phyloP scores from a whole-genome alignment of 768 basidiomycete species.

The Kwoniella shandongensis region DNA sequence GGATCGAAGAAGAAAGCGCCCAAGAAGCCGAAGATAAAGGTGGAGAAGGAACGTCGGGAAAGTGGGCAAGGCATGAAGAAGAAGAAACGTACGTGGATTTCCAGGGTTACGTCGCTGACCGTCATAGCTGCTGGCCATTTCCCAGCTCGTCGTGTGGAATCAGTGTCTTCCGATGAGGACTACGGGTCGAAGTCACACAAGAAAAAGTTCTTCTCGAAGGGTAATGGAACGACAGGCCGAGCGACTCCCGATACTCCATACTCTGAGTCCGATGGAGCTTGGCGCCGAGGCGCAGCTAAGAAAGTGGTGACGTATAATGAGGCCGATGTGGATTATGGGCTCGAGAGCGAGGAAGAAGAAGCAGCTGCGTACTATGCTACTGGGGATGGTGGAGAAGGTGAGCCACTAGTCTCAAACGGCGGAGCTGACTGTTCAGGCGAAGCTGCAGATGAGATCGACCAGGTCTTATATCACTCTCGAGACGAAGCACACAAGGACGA shows the following conservation, averaged over 20 bases:
- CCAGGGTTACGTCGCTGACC: neutral
- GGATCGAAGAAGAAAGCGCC: slow-evolving; percentile 27
- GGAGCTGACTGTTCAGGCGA: slow-evolving; percentile 40
- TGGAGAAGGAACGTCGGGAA: slow-evolving; percentile 9
- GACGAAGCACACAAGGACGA: slow-evolving; percentile 71
- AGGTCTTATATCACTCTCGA: slow-evolving; percentile 79
- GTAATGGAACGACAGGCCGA: slow-evolving; percentile 6
- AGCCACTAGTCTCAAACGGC: slow-evolving; percentile 12
- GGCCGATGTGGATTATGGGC: slow-evolving; percentile 47
- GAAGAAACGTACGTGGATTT: slow-evolving; percentile 22
- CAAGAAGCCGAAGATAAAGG: slow-evolving; percentile 9
- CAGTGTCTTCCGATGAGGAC: slow-evolving; percentile 46
- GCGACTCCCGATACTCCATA: slow-evolving; percentile 31
- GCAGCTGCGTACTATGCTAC: slow-evolving; percentile 25
- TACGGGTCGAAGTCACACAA: slow-evolving; percentile 49
- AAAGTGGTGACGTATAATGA: slow-evolving; percentile 48
- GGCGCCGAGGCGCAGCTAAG: slow-evolving; percentile 43
- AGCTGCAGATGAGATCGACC: slow-evolving; percentile 65
- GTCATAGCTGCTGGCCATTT: slow-evolving; percentile 31
- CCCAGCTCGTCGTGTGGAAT: slow-evolving; percentile 29
- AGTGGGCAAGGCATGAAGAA: slow-evolving; percentile 20
- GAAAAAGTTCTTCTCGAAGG: slow-evolving; percentile 32
- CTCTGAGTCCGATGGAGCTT: slow-evolving; percentile 32
- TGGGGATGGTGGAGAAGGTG: slow-evolving; percentile 26
- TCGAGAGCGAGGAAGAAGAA: slow-evolving; percentile 37